Evolutionary conservation across 1,139 yeast genomes (phyloP), one percentile per base, ranked within the genome.

Genomic region (Lodderomyces jiufengensis): DNA sequence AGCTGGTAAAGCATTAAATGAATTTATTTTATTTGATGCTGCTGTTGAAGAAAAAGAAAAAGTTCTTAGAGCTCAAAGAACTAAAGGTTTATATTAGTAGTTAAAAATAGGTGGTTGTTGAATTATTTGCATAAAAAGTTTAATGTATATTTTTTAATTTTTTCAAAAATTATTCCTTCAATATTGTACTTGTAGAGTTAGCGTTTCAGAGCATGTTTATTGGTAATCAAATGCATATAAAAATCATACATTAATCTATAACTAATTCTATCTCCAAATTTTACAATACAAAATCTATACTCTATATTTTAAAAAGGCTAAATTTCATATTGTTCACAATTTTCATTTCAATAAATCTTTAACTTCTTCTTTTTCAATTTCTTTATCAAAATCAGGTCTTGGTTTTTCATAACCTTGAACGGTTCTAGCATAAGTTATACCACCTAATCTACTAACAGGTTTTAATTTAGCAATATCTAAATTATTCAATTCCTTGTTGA

Each of bases 1-100:
- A 38, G 95, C 81, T 41, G 98, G 98, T 52, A 86, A 84, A 63
- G 96, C 85, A 46, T 74, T 92, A 54, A 94, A 92, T 57, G 97
- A 92, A 62, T 88, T 92, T 58, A 84, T 92, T 50, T 75, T 76
- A 34, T 90, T 81, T 63, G 95, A 88, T 59, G 80, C 86, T 37
- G 83, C 78, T 50, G 81, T 80, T 40, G 95, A 87, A 67, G 70
- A 69, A 52, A 77, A 82, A 63, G 86, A 88, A 58, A 76, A 71
- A 36, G 79, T 73, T 55, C 70, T 80, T 54, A 73, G 86, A 66
- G 60, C 54, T 27, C 68, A 75, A 59, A 74, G 84, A 63, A 77
- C 81, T 29, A 72, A 72, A 36, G 82, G 81, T 44, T 60, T 67
- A 55, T 69, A 74, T 52, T 75, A 58, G 29, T 16, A 28, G 16